Evolutionary conservation across 2,329 filamentous ascomycete species (phyloP).

Genomic region (Anisogramma anomala): DNA sequence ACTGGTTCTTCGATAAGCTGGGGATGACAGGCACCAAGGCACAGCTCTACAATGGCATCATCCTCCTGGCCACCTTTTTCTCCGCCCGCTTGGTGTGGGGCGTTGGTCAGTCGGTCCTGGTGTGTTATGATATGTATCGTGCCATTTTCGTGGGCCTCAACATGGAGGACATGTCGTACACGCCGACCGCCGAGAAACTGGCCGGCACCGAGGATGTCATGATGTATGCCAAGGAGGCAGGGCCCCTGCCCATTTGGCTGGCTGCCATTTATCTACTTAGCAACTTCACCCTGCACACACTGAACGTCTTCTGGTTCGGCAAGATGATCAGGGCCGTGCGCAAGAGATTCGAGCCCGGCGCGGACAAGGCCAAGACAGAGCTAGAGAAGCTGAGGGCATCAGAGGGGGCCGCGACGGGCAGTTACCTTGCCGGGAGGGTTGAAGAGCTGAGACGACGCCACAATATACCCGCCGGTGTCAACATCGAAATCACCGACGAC

Average conservation of each 20-base stretch:
- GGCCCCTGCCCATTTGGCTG: slow-evolving; percentile 57
- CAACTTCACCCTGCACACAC: slow-evolving; percentile 60
- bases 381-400: slow-evolving; percentile 21
- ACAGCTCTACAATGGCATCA: slow-evolving; percentile 68
- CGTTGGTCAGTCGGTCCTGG: slow-evolving; percentile 56
- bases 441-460: slow-evolving; percentile 16
- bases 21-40: slow-evolving; percentile 61
- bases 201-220: slow-evolving; percentile 29
- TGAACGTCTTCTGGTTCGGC: slow-evolving; percentile 79
- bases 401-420: slow-evolving; percentile 4
- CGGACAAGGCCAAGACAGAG: slow-evolving; percentile 19
- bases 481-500: slow-evolving; percentile 16
- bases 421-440: slow-evolving; percentile 8
- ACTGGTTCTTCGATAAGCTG: slow-evolving; percentile 88
- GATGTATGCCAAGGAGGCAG: slow-evolving; percentile 37
- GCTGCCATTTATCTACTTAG: slow-evolving; percentile 54
- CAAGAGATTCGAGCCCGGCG: slow-evolving; percentile 56
- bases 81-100: slow-evolving; percentile 67
- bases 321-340: slow-evolving; percentile 75
- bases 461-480: slow-evolving; percentile 11
- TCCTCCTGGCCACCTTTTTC: slow-evolving; percentile 64
- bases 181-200: slow-evolving; percentile 22
- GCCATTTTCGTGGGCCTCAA: slow-evolving; percentile 36
- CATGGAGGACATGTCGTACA: slow-evolving; percentile 21
- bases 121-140: slow-evolving; percentile 59